Conservation (phyloP, 805 yeast genomes). For the Maudiozyma turicensis region DNA sequence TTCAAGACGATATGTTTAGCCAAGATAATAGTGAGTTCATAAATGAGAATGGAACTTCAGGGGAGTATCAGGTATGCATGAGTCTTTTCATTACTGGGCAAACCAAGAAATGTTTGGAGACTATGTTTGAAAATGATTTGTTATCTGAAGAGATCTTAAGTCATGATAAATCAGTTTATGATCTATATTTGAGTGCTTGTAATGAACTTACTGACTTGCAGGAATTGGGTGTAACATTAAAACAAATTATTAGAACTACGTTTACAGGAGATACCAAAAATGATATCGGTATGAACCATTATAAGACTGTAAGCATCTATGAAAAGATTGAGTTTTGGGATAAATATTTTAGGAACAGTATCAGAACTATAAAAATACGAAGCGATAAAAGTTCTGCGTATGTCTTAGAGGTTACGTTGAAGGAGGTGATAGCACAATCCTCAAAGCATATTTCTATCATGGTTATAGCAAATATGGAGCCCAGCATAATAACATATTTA, state of each 20-base stretch:
- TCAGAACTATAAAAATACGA: background rate
- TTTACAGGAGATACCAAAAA: background rate
- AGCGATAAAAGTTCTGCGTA: background rate
- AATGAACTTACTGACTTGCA: slow-evolving; percentile 7
- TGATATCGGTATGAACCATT: background rate
- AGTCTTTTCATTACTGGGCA: slow-evolving; percentile 17
- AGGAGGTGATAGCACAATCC: background rate
- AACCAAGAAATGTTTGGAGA: slow-evolving; percentile 13
- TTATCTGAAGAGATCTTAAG: slow-evolving; percentile 5
- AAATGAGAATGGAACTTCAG: background rate
- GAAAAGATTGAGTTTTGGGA: background rate
- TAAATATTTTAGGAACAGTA: slow-evolving; percentile 2
- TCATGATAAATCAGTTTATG: slow-evolving; percentile 4
- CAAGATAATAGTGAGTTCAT: background rate
- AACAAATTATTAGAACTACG: background rate
- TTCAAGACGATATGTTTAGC: slow-evolving; percentile 14
- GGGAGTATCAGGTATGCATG: slow-evolving; percentile 12
- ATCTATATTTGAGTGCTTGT: slow-evolving; percentile 14
- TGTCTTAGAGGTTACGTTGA: background rate
- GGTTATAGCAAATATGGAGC: background rate
- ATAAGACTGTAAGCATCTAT: background rate
- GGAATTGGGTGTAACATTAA: slow-evolving; percentile 8
- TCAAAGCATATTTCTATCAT: background rate
- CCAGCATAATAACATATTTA: background rate
- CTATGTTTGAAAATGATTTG: slow-evolving; percentile 11